Percentiles rank a stretch among this genome's conserved stretches.
These are phyloP conservation scores for Trypethelium eluteriae DNA, from an alignment of 495 filamentous ascomycete genomes.

Conservation along the genomic window DNA sequence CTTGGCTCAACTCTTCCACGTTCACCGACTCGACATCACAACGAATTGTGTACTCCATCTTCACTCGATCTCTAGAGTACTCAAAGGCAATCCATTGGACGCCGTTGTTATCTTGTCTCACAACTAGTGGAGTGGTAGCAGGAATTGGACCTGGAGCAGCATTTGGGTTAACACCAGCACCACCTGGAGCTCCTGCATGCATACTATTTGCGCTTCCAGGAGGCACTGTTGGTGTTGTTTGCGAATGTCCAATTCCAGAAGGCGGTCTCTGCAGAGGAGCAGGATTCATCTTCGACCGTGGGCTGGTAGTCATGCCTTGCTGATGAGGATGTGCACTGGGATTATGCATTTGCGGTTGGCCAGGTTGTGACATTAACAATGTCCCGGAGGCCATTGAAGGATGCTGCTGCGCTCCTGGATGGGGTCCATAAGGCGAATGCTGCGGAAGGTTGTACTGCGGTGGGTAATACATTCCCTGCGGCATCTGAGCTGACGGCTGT, in stretches of 20 bases:
- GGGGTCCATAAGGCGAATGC: conserved; percentile 70
- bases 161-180: conserved; percentile 60
- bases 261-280: conserved; percentile 50
- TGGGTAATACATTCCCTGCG: conserved; percentile 66
- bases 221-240: conserved; percentile 40
- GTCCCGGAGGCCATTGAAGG: conserved; percentile 53
- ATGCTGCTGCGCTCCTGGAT: conserved; percentile 57
- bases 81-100: conserved; percentile 99
- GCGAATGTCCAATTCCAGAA: conserved; percentile 45
- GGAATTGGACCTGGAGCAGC: conserved; percentile 97
- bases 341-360: conserved; percentile 43
- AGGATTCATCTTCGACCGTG: conserved; percentile 54
- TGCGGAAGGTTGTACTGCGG: conserved; percentile 66
- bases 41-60: conserved; percentile 98
- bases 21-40: conserved; percentile 97
- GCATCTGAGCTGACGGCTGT: conserved; percentile 68
- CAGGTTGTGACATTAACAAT: conserved; percentile 51
- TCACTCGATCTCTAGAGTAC: conserved; percentile 93
- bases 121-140: conserved; percentile 92
- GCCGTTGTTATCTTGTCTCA: conserved; percentile 90
- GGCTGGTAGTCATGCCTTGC: conserved; percentile 50
- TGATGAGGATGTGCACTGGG: conserved; percentile 44
- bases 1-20: conserved; percentile 69
- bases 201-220: conserved; percentile 48
- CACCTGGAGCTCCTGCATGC: conserved; percentile 38